A percentile compares a stretch with the other conserved stretches of the same genome.
Conservation (phyloP, 495 filamentous ascomycete species). For the Penicillium parvum region DNA sequence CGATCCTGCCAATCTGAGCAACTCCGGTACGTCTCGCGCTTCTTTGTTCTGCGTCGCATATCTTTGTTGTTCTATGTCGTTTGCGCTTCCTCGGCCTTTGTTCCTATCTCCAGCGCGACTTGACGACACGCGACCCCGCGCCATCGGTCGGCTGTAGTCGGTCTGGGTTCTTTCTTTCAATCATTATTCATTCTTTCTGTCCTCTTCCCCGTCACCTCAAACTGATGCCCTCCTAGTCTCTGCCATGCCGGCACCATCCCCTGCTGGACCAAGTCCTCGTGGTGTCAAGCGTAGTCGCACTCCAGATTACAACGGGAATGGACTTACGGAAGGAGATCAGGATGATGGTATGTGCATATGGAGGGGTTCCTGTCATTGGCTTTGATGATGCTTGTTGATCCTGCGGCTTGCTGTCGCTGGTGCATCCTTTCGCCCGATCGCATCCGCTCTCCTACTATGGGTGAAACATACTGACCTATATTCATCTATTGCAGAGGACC, state of each 20-base stretch:
- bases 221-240: constrained; percentile 43
- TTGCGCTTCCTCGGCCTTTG: background rate
- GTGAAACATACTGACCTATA: constrained; percentile 11
- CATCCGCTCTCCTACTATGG: background rate
- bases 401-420: background rate
- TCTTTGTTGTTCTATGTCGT: background rate
- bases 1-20: constrained; percentile 70
- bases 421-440: constrained; percentile 3
- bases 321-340: constrained; percentile 53
- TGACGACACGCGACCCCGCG: constrained; percentile 6
- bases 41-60: background rate
- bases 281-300: constrained; percentile 93
- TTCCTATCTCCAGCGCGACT: background rate
- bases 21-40: constrained; percentile 48
- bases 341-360: constrained; percentile 75
- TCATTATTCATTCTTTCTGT: background rate
- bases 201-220: constrained; percentile 21
- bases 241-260: constrained; percentile 40
- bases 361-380: constrained; percentile 5
- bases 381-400: background rate
- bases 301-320: constrained; percentile 69
- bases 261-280: constrained; percentile 56
- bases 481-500: constrained; percentile 48
- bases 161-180: background rate
- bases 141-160: background rate